Base-by-base conservation (phyloP, 768 basidiomycete genomes). In the Xerocomus brunneocitrinus region DNA sequence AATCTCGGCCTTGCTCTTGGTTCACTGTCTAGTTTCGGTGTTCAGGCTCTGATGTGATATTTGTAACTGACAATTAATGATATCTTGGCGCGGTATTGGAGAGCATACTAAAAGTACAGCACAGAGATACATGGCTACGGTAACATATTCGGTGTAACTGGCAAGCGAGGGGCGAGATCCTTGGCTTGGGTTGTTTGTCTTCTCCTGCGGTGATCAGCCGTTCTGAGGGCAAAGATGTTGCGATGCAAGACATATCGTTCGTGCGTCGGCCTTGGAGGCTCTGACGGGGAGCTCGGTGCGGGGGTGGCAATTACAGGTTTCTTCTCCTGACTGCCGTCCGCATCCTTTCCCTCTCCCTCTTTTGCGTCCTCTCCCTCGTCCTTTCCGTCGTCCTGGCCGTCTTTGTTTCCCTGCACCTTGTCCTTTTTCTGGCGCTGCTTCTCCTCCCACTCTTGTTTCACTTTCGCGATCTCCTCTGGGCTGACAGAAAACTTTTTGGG, bases 171-270 rank as follows among this genome's bases (percentile, higher is more conserved):
- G 0, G 81, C 87, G 19, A 92, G 74, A 50, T 82, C 82, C 64
- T 82, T 87, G 3, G 79, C 80, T 60, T 88, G 85, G 8, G 80
- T 76, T 1, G 79, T 65, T 61, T 91, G 87, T 65, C 80, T 76
- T 47, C 79, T 78, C 67, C 79, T 84, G 34, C 84, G 80, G 62
- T 91, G 86, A 62, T 93, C 91, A 10, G 74, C 72, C 55, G 82
- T 80, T 25, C 94, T 81, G 80, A 95, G 84, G 68, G 77, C 74
- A 66, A 89, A 97, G 56, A 89, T 83, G 56, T 88, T 81, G 38
- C 91, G 80, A 71, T 95, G 91, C n/a, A 97, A 75, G 8, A 78
- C 74, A 64, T 85, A 97, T 57, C 83, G 81, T 63, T 86, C 78
- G 72, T 95, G 93, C 12, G 76, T 70, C 12, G 82, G 73, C 25